Conservation (phyloP, 2,329 filamentous ascomycete species). For the Monilinia laxa region DNA sequence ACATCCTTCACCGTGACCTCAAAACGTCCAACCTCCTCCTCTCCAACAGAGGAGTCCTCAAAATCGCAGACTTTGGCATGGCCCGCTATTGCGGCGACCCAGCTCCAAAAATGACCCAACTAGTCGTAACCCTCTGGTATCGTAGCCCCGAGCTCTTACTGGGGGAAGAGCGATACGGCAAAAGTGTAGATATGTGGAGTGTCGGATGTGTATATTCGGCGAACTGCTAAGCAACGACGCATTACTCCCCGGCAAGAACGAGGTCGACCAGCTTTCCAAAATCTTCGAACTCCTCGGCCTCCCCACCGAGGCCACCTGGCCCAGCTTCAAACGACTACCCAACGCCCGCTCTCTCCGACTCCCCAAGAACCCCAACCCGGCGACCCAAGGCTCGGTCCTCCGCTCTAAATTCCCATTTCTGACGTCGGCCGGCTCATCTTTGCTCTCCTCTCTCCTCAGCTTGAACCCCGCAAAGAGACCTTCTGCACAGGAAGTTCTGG, state of each 20-base stretch:
- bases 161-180: slow-evolving; percentile 71
- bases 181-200: slow-evolving; percentile 90
- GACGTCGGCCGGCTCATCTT: slow-evolving; percentile 67
- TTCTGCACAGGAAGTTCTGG: slow-evolving; percentile 69
- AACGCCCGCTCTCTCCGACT: slow-evolving; percentile 80
- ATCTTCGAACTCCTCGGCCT: slow-evolving; percentile 90
- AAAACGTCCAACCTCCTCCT: slow-evolving; percentile 93
- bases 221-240: slow-evolving; percentile 84
- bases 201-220: slow-evolving; percentile 95
- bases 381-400: slow-evolving; percentile 53
- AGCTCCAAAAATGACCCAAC: slow-evolving; percentile 74
- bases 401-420: slow-evolving; percentile 79
- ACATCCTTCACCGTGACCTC: slow-evolving; percentile 90
- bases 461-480: slow-evolving; percentile 74
- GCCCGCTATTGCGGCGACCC: slow-evolving; percentile 84
- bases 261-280: slow-evolving; percentile 83
- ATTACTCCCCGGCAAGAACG: slow-evolving; percentile 83
- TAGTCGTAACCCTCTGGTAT: slow-evolving; percentile 98
- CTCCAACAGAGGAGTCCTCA: slow-evolving; percentile 91
- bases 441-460: slow-evolving; percentile 69
- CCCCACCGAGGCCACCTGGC: slow-evolving; percentile 81
- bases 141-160: slow-evolving; percentile 87
- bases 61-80: slow-evolving; percentile 98
- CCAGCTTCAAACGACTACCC: slow-evolving; percentile 79
- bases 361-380: slow-evolving; percentile 48